Evolutionary conservation across 1,139 yeast genomes (phyloP).

Genomic region (Petasospora fabianii): DNA sequence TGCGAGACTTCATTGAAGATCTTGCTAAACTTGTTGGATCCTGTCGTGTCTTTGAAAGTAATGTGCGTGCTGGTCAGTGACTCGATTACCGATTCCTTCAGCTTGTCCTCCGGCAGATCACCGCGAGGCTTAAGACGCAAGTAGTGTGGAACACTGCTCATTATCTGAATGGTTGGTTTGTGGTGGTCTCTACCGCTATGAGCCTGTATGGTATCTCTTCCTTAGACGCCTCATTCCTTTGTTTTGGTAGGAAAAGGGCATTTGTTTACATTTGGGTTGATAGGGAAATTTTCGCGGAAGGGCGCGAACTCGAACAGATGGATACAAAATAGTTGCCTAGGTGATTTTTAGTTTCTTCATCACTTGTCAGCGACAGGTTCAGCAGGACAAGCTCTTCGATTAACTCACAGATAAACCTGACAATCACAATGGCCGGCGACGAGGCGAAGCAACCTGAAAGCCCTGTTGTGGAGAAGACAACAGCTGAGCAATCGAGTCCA

Average conservation of each 20-base stretch:
- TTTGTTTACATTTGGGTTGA: conserved; percentile 12
- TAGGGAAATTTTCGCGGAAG: conserved; percentile 7
- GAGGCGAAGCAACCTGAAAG: neutral
- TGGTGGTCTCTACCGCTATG: neutral
- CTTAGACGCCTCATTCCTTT: neutral
- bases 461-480: neutral
- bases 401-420: neutral
- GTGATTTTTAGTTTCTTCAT: too few relatives aligned
- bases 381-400: too few relatives aligned
- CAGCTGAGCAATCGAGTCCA: too few relatives aligned
- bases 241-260: conserved; percentile 1
- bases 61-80: conserved; percentile 25
- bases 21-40: conserved; percentile 31
- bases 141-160: conserved; percentile 31
- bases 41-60: conserved; percentile 19
- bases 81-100: conserved; percentile 27
- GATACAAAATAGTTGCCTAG: neutral
- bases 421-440: neutral
- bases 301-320: conserved; percentile 1
- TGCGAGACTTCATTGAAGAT: conserved; percentile 31
- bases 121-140: conserved; percentile 34
- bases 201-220: too few relatives aligned
- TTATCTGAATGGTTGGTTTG: neutral
- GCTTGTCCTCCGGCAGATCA: conserved; percentile 18
- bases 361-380: too few relatives aligned